Conservation (phyloP, 768 basidiomycete genomes). For the Amanita brunnescens region DNA sequence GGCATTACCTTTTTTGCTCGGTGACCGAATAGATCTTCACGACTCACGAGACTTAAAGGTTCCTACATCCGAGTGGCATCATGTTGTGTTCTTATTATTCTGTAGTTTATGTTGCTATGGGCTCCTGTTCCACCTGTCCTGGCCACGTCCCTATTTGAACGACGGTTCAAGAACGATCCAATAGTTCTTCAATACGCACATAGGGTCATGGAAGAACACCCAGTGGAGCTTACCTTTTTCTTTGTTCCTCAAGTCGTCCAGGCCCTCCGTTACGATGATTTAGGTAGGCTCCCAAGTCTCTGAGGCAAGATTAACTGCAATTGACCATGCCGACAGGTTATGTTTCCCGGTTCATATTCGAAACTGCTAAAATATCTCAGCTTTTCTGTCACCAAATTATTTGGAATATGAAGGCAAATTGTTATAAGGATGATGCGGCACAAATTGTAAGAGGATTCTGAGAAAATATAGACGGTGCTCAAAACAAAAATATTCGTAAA, state of each 20-base stretch:
- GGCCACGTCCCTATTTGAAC: slow-evolving; percentile 80
- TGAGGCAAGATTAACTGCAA: neutral
- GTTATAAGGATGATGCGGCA: slow-evolving; percentile 83
- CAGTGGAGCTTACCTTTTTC: slow-evolving; percentile 93
- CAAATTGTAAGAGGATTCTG: slow-evolving; percentile 52
- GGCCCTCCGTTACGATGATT: slow-evolving; percentile 81
- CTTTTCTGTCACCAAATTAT: slow-evolving; percentile 99
- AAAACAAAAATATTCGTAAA: slow-evolving; percentile 5
- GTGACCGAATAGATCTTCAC: slow-evolving; percentile 51
- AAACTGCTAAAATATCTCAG: slow-evolving; percentile 95
- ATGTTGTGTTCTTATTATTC: neutral
- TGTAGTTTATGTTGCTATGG: slow-evolving; percentile 82
- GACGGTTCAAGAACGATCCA: slow-evolving; percentile 75
- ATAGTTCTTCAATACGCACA: slow-evolving; percentile 92
- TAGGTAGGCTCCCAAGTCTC: slow-evolving; percentile 49
- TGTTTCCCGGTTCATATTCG: slow-evolving; percentile 90
- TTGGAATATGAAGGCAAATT: slow-evolving; percentile 99
- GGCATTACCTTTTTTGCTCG: slow-evolving; percentile 72
- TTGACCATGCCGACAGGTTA: slow-evolving; percentile 49
- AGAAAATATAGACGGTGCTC: neutral
- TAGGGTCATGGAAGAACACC: slow-evolving; percentile 89
- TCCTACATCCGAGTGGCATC: neutral
- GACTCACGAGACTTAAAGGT: slow-evolving; percentile 73
- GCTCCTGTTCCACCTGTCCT: slow-evolving; percentile 77
- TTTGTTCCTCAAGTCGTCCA: slow-evolving; percentile 99